Percentiles rank a stretch among this genome's conserved stretches.
Conservation (phyloP, 164 flowering plant species). For the Nelumbo lutea region DNA sequence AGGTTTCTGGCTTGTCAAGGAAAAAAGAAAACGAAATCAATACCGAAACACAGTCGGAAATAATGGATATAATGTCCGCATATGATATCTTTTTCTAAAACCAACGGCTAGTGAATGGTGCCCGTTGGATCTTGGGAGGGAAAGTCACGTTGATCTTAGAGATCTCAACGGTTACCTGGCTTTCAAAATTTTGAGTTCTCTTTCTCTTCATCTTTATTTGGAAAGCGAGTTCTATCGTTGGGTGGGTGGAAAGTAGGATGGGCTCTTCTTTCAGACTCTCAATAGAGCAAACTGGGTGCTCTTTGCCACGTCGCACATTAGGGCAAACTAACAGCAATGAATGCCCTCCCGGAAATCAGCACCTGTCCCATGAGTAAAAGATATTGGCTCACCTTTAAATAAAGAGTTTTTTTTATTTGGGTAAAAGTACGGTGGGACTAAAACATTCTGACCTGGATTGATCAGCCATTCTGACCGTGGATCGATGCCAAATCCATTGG, state of each 20-base stretch:
- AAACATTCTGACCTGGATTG: too few relatives aligned
- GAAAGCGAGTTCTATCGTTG: not conserved
- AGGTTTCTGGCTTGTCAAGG: not conserved
- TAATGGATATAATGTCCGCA: not conserved
- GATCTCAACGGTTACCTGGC: constrained; percentile 10
- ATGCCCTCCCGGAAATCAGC: too few relatives aligned
- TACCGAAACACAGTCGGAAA: not conserved
- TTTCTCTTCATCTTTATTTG: not conserved
- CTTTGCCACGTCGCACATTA: not conserved
- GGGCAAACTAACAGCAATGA: too few relatives aligned
- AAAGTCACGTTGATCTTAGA: not conserved
- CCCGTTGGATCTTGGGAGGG: constrained; percentile 14
- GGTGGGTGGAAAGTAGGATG: not conserved
- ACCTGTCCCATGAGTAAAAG: too few relatives aligned
- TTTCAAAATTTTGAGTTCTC: constrained; percentile 10
- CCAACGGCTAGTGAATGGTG: constrained; percentile 16
- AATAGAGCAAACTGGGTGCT: not conserved
- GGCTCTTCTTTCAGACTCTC: not conserved
- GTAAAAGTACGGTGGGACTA: too few relatives aligned
- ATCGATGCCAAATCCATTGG: too few relatives aligned
- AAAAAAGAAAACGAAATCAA: not conserved
- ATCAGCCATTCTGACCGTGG: too few relatives aligned
- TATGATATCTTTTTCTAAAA: not conserved
- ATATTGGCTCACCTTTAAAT: too few relatives aligned
- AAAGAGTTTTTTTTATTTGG: too few relatives aligned